Evolutionary conservation across 331 rosid species (phyloP).

Genomic region (Prunus yedoensis): DNA sequence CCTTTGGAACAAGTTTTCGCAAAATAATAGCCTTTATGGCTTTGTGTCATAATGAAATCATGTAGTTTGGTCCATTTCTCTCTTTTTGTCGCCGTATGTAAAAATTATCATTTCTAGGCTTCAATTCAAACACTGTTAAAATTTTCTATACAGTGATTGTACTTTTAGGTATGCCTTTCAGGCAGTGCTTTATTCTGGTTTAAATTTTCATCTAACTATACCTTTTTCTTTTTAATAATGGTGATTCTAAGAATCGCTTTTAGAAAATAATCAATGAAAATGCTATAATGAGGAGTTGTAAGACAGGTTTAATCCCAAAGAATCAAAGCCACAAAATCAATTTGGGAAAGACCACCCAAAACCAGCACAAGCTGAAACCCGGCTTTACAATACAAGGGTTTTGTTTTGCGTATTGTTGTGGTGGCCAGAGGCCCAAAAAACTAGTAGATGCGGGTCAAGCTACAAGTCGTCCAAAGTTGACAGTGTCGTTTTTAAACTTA

Average conservation of each 20-base stretch:
- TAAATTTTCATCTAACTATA: not conserved
- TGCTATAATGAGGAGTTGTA: too few relatives aligned
- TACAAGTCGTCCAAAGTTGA: too few relatives aligned
- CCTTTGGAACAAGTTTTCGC: not conserved
- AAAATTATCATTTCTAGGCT: not conserved
- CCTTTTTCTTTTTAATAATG: not conserved
- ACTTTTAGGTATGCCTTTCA: too few relatives aligned
- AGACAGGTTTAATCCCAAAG: too few relatives aligned
- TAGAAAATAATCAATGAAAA: too few relatives aligned
- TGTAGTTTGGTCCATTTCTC: not conserved
- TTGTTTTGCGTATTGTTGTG: not conserved
- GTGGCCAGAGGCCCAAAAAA: not conserved
- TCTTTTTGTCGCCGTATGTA: not conserved
- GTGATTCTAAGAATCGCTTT: too few relatives aligned
- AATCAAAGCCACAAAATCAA: too few relatives aligned
- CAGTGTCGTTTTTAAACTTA: too few relatives aligned
- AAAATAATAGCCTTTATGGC: constrained; percentile 10
- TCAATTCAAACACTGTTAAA: not conserved
- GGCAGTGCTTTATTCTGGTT: not conserved
- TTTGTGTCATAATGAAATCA: constrained; percentile 4
- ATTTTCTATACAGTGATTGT: not conserved
- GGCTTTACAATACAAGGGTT: too few relatives aligned
- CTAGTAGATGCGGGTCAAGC: too few relatives aligned
- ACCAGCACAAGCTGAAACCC: too few relatives aligned
- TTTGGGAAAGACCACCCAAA: too few relatives aligned